A percentile compares a stretch with the other conserved stretches of the same genome.
These are phyloP conservation scores for Leptomonas seymouri DNA, from an alignment of 208 protist species.

Conservation along the genomic window DNA sequence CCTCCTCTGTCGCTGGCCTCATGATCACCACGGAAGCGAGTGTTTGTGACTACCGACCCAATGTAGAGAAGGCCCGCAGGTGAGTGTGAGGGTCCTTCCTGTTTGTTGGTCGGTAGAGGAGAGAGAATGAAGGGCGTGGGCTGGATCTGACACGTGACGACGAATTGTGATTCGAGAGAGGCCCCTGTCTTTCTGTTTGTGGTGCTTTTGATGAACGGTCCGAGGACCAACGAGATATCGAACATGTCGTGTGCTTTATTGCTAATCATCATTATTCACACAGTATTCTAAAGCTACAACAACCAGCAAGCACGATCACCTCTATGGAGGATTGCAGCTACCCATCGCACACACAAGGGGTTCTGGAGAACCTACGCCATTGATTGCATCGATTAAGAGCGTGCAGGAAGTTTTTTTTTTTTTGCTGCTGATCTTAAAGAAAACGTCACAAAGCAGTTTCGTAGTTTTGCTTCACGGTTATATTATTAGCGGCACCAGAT, in stretches of 20 bases:
- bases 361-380: no score
- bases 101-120: no score
- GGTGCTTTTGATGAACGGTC: neutral
- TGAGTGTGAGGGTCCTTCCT: neutral
- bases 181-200: neutral
- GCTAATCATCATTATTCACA: slow-evolving; percentile 11
- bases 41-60: slow-evolving; percentile 86
- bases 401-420: no score
- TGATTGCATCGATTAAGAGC: no score
- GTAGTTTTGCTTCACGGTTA: no score
- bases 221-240: neutral
- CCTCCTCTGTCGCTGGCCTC: slow-evolving; percentile 96
- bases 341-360: no score
- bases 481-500: no score
- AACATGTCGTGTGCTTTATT: neutral
- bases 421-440: no score
- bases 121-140: neutral
- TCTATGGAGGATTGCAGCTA: neutral
- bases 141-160: neutral
- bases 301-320: slow-evolving; percentile 4
- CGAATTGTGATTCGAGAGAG: neutral
- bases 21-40: slow-evolving; percentile 99
- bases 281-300: neutral
- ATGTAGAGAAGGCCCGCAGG: slow-evolving; percentile 29
- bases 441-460: no score